Base-by-base conservation (phyloP, 768 basidiomycete genomes). In the Phanerodontia chrysosporium region DNA sequence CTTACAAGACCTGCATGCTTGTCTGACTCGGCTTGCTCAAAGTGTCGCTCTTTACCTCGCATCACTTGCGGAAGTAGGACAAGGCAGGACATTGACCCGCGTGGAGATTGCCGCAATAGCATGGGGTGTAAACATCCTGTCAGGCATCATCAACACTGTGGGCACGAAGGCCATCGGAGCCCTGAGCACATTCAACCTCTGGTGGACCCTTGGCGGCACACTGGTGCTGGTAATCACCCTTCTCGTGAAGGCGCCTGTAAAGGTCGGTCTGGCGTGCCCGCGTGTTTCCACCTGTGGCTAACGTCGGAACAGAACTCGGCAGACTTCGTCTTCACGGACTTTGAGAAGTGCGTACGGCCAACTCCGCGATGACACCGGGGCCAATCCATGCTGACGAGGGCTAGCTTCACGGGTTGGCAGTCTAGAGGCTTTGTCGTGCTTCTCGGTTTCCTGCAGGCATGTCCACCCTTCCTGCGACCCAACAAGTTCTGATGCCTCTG, bases 201-300 rank as follows among this genome's bases (percentile, higher is more conserved):
- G 82, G 82, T 84, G 82, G 83, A 85, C 82, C 13, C 70, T 84
- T 1, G 81, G 81, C 27, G 83, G 82, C 14, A 84, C 83, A 0
- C 67, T 83, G 21, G 79, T 83, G 29, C 73, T 84, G n/a, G 80
- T 82, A 9, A 77, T 83, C 53, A 77, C 82, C 1, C 69, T 84
- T n/a, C 72, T 84, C 4, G 81, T 81, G 12, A 83, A 82, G 65
- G 78, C 83, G 10, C 82, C 82, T 4, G 70, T 72, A 27, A 82
- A 80, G 74, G 83, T 81, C 52, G 51, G 64, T 45, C 9, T 28
- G 49, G 27, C 5, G 7, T n/a, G 18, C 14, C 14, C 32, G 14
- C 14, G 14, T 7, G 7, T 35, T 35, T 35, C 14, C 14, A 35
- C 30, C n/a, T n/a, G n/a, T n/a, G n/a, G n/a, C n/a, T n/a, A n/a